Base-by-base conservation (phyloP, 1,284 basidiomycete species). In the Cryptococcus amylolentus region DNA sequence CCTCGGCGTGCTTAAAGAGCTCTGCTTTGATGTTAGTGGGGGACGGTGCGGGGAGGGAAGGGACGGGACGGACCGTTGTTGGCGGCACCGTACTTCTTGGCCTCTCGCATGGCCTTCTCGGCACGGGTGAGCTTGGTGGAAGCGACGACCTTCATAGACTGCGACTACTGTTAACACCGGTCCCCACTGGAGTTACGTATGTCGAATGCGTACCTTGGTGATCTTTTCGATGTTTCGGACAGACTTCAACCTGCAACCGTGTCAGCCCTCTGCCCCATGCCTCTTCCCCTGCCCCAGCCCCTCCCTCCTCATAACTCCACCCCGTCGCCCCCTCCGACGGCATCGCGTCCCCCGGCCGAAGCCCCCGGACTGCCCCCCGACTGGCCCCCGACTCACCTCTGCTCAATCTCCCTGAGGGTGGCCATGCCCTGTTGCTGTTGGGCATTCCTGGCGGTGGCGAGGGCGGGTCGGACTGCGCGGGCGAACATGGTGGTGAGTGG, bases 121-220 rank as follows among this genome's bases (percentile, higher is more conserved):
- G 95, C 94, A 81, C 95, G 95, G 76, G 86, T 85, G 56, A 98
- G 86, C 80, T 96, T 95, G 60, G 94, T 97, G 54, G 95, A 96
- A 58, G 95, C 96, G 84, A 98, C 96, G 84, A 94, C 91, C 84
- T 97, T 98, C 95, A 98, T 98, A 56, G 94, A 97, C 91, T 96
- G 71, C 52, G 16, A 12, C 8, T 16, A 47, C 10, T 10, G 31
- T 35, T 35, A 35, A 35, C 10, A 10, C 31, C 31, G 31, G 31
- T 35, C 31, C 31, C 31, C 31, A 35, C 10, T 35, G 2, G 6
- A 12, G 42, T 12, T 18, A 44, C 42, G 42, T 44, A 26, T 12
- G 18, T 44, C 42, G 42, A 26, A 44, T 16, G 79, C 85, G 60
- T 70, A 93, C 91, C 84, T 95, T 94, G 65, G 93, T 97, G 82